Base-by-base conservation (phyloP, 441 rosid species). In the Mallotus japonicus region DNA sequence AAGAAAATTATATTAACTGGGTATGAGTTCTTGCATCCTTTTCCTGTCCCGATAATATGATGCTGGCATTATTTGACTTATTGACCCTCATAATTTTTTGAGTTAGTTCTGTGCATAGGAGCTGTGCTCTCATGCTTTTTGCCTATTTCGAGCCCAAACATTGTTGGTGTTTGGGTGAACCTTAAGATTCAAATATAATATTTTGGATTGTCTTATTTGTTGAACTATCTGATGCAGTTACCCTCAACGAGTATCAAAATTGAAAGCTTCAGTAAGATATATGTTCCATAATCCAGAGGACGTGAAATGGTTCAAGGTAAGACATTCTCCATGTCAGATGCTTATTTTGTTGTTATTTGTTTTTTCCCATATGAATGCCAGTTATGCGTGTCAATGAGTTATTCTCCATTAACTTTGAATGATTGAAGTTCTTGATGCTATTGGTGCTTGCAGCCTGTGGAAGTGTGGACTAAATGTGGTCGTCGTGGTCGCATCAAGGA, bases 291-390 rank as follows among this genome's bases (percentile, higher is more conserved):
- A 79, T 71, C 98, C 96, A 19, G 98, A 91, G 79, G 98, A 95
- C 47, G 99, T 95, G 67, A 89, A 83, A 86, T 93, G 98, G 98
- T 95, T 91, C 81, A 95, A 95, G 96, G 99, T 95, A 76, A 60
- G 76, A 67, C 55, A 42, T 65, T 72, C 61, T 57, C 67, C 65
- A 11, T 17, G 17, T 49, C 34, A 28, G 19, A 22, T 69, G 11
- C 11, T 53, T 37, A 37, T 37, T 4, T 4, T 37, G 40, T 28
- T 24, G 10, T 46, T 62, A 0, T 53, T 8, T 11, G 4, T 17
- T 17, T 44, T 13, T 9, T 65, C 6, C 20, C 17, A 12, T 8
- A n/a, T 15, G 3, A 70, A 34, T 16, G 15, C 7, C 32, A 49
- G 19, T 19, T 4, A 19, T 20, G 28, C 4, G 57, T 28, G 5